phyloP scores from a whole-genome alignment of 2,329 filamentous ascomycete genomes.

The Falciphora oryzae region DNA sequence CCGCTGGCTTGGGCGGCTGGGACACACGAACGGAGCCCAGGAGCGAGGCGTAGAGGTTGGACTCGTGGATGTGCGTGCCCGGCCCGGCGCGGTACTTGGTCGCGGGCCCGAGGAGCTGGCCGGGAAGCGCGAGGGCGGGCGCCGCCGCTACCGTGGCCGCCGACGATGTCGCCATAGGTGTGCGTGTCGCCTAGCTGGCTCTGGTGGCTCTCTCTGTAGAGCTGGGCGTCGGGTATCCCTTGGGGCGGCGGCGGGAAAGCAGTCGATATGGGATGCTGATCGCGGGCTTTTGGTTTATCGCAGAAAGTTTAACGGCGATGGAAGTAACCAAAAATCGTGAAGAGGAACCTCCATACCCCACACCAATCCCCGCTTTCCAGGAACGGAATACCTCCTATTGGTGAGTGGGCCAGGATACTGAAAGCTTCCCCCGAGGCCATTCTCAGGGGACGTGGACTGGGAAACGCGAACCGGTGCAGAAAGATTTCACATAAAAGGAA shows the following conservation, averaged over 20 bases:
- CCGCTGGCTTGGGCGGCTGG: constrained; percentile 39
- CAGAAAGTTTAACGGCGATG: background rate
- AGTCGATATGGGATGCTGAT: background rate
- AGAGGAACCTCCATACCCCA: too few relatives aligned
- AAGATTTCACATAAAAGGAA: too few relatives aligned
- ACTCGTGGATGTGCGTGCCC: constrained; percentile 76
- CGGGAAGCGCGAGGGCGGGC: constrained; percentile 66
- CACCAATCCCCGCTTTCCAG: too few relatives aligned
- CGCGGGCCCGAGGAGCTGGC: constrained; percentile 67
- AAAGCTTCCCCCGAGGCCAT: too few relatives aligned
- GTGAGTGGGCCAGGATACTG: too few relatives aligned
- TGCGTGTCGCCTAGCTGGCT: background rate
- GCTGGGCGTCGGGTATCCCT: background rate
- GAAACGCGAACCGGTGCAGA: too few relatives aligned
- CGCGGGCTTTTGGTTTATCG: background rate
- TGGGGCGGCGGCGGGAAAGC: background rate
- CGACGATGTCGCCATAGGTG: constrained; percentile 17
- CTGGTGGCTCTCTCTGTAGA: background rate
- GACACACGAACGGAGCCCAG: constrained; percentile 62
- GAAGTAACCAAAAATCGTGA: background rate
- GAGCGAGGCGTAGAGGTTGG: constrained; percentile 74
- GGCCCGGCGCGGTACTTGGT: constrained; percentile 66
- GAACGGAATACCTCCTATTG: too few relatives aligned
- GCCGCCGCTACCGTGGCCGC: background rate
- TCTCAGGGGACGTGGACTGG: too few relatives aligned